Conservation (phyloP, 2,329 filamentous ascomycete species). For the Elsinoe batatas region DNA sequence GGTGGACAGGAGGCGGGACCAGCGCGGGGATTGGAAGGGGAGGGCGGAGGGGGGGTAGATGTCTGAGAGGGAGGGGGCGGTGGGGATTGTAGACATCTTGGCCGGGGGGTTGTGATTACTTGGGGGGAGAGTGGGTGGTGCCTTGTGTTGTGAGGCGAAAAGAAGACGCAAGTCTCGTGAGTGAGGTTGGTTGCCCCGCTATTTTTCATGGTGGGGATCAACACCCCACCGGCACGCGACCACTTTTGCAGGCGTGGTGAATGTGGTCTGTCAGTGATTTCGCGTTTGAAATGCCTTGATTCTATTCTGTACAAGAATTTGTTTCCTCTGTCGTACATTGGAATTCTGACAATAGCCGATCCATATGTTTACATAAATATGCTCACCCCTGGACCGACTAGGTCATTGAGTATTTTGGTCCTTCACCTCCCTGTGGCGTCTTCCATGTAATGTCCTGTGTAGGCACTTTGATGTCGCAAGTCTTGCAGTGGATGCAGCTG, state of each 20-base stretch:
- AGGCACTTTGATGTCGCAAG: constrained; percentile 96
- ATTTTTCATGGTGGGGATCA: constrained; percentile 5
- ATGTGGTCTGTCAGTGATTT: background rate
- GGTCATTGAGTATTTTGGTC: constrained; percentile 56
- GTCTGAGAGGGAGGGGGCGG: constrained; percentile 62
- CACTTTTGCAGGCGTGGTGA: background rate
- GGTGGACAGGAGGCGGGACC: constrained; percentile 59
- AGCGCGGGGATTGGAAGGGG: constrained; percentile 58
- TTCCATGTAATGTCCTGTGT: constrained; percentile 87
- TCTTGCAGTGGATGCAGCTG: constrained; percentile 99
- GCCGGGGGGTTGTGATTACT: background rate
- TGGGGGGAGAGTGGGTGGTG: background rate
- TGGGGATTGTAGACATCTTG: constrained; percentile 38
- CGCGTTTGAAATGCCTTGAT: background rate
- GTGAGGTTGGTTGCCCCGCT: background rate
- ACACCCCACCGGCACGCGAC: constrained; percentile 1
- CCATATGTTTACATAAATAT: constrained; percentile 1
- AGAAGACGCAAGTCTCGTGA: background rate
- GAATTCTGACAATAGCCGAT: background rate
- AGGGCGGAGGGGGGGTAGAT: constrained; percentile 74
- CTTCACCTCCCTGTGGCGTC: constrained; percentile 78
- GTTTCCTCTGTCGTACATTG: constrained; percentile 1
- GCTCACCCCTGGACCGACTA: constrained; percentile 10
- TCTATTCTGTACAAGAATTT: background rate
- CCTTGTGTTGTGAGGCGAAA: background rate